A percentile compares a stretch with the other conserved stretches of the same genome.
These are phyloP conservation scores for Gliomastix tumulicola DNA, from an alignment of 2,329 filamentous ascomycete genomes.

Conservation along the genomic window DNA sequence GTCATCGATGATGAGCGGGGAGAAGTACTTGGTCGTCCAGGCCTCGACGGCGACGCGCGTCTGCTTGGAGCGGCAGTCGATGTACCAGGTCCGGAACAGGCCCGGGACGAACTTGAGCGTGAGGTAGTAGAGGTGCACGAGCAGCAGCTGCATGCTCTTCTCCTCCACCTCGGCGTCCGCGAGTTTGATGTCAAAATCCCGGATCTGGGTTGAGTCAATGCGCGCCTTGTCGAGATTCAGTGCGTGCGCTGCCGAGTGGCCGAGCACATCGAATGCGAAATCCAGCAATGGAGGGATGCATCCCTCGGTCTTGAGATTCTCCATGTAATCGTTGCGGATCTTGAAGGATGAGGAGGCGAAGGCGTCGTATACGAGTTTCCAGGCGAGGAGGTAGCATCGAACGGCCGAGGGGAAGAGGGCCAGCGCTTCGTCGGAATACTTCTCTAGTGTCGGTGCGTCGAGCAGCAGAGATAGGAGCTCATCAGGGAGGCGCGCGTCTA, in stretches of 20 bases:
- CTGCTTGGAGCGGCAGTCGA: slow-evolving; percentile 72
- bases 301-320: slow-evolving; percentile 68
- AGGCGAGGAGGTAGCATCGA: slow-evolving; percentile 78
- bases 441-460: slow-evolving; percentile 66
- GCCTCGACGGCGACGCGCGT: slow-evolving; percentile 71
- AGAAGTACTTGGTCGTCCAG: slow-evolving; percentile 84
- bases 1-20: slow-evolving; percentile 59
- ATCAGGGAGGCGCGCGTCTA: slow-evolving; percentile 66
- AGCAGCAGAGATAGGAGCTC: slow-evolving; percentile 80
- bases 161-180: slow-evolving; percentile 55
- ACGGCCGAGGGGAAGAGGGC: slow-evolving; percentile 62
- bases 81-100: slow-evolving; percentile 78
- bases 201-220: slow-evolving; percentile 51
- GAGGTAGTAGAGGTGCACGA: slow-evolving; percentile 82
- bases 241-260: slow-evolving; percentile 66
- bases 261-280: slow-evolving; percentile 79
- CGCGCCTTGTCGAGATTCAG: slow-evolving; percentile 65
- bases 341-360: slow-evolving; percentile 73
- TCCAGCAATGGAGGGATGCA: slow-evolving; percentile 64
- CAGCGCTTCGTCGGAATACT: slow-evolving; percentile 58
- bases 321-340: slow-evolving; percentile 73
- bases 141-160: slow-evolving; percentile 72
- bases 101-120: slow-evolving; percentile 70
- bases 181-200: slow-evolving; percentile 41
- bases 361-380: slow-evolving; percentile 85